Evolutionary conservation across 768 basidiomycete species (phyloP).

Genomic region (Asterophora parasitica): DNA sequence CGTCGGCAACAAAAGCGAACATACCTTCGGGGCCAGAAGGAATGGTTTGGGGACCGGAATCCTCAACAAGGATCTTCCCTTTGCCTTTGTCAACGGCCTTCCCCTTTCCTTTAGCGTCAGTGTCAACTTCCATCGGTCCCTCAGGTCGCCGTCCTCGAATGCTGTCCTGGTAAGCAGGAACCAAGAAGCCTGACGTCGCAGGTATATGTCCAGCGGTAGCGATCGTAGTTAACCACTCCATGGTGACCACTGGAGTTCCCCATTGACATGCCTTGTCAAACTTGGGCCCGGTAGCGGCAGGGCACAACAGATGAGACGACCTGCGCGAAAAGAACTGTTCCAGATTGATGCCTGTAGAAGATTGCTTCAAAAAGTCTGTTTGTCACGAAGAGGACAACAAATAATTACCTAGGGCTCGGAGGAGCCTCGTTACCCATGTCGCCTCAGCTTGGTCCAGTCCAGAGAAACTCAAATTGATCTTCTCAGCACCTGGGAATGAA

Average conservation of each 20-base stretch:
- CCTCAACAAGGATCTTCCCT: constrained; percentile 24
- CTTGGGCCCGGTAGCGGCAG: constrained; percentile 64
- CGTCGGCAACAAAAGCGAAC: not conserved
- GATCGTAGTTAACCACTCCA: constrained; percentile 66
- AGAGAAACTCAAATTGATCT: constrained; percentile 62
- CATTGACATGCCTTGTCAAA: constrained; percentile 77
- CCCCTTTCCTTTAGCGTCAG: constrained; percentile 16
- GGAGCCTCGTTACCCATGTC: constrained; percentile 60
- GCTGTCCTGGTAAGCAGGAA: constrained; percentile 13
- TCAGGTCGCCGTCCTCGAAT: not conserved
- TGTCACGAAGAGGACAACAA: not conserved
- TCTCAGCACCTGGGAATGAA: constrained; percentile 43
- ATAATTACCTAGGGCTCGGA: constrained; percentile 59
- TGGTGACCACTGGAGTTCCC: constrained; percentile 66
- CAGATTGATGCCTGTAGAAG: constrained; percentile 44
- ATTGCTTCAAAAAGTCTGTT: not conserved
- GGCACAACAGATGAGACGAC: constrained; percentile 80
- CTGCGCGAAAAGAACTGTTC: constrained; percentile 57
- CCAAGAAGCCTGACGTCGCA: constrained; percentile 26
- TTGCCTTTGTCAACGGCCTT: constrained; percentile 25
- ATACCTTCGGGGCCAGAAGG: constrained; percentile 1
- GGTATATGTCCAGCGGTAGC: constrained; percentile 49
- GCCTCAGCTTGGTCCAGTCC: constrained; percentile 69
- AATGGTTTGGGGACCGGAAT: constrained; percentile 8
- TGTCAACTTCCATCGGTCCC: constrained; percentile 10